Conservation (phyloP, 208 protist genomes). For the Tritrichomonas foetus region DNA sequence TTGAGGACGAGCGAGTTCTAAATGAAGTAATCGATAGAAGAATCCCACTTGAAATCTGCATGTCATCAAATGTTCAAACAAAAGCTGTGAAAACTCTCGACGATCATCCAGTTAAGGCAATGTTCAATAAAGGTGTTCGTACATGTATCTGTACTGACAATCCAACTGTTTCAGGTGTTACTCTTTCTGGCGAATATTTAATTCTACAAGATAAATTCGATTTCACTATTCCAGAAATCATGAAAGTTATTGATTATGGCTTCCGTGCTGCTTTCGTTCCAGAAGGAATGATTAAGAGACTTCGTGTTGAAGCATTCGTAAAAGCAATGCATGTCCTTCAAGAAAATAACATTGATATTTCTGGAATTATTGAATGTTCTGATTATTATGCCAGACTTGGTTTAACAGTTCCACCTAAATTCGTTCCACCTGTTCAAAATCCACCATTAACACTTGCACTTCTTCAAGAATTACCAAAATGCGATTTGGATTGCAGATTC, state of each 20-base stretch:
- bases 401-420: not conserved
- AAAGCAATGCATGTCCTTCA: not conserved
- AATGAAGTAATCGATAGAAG: not conserved
- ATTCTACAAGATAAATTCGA: not conserved
- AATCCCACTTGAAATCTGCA: not conserved
- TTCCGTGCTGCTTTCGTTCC: not conserved
- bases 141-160: slow-evolving; percentile 6
- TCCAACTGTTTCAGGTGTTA: slow-evolving; percentile 15
- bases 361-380: not conserved
- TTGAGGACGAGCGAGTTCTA: not conserved
- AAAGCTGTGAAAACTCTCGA: not conserved
- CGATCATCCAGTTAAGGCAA: not conserved
- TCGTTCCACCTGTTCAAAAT: not conserved
- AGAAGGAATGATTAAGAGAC: not conserved
- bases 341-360: slow-evolving; percentile 8
- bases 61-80: slow-evolving; percentile 28
- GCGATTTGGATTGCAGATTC: not conserved
- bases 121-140: not conserved
- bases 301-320: not conserved
- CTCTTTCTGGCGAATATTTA: not conserved
- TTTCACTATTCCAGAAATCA: not conserved
- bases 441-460: not conserved
- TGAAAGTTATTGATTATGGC: not conserved
- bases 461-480: not conserved
- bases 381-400: not conserved